Conservation (phyloP, 768 basidiomycete genomes). For the Amanita rubescens region DNA sequence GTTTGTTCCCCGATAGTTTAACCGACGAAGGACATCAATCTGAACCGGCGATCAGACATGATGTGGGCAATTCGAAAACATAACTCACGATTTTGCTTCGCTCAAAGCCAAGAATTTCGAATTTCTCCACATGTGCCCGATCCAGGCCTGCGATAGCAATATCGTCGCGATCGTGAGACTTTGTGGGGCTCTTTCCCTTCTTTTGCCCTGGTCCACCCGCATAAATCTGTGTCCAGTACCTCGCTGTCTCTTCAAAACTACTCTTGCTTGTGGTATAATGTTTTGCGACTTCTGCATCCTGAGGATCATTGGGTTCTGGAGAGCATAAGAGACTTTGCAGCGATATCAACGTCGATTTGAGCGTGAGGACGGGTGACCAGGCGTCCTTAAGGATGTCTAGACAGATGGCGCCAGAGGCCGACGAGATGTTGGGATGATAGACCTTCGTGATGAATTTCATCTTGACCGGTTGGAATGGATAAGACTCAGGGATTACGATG, state of each 20-base stretch:
- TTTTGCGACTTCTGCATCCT: slow-evolving; percentile 97
- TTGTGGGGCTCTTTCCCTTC: slow-evolving; percentile 35
- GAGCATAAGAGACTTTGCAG: slow-evolving; percentile 89
- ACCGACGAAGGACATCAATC: slow-evolving; percentile 82
- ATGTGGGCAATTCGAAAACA: not conserved
- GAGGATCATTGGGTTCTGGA: slow-evolving; percentile 93
- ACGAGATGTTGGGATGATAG: slow-evolving; percentile 94
- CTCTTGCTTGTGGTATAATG: slow-evolving; percentile 86
- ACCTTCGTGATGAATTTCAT: slow-evolving; percentile 98
- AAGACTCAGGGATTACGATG: slow-evolving; percentile 86
- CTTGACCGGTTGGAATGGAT: slow-evolving; percentile 91
- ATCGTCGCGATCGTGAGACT: slow-evolving; percentile 44
- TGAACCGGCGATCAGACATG: slow-evolving; percentile 19
- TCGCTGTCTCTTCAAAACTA: slow-evolving; percentile 88
- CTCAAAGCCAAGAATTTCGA: slow-evolving; percentile 78
- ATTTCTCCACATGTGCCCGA: slow-evolving; percentile 75
- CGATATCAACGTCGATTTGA: slow-evolving; percentile 94
- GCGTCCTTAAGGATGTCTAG: slow-evolving; percentile 83
- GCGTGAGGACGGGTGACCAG: slow-evolving; percentile 93
- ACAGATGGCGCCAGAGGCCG: slow-evolving; percentile 91
- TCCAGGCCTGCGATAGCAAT: slow-evolving; percentile 80
- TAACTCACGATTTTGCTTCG: slow-evolving; percentile 75
- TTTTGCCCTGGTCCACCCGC: slow-evolving; percentile 63
- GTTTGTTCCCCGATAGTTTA: slow-evolving; percentile 85
- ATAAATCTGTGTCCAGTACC: slow-evolving; percentile 91